A percentile compares a stretch with the other conserved stretches of the same genome.
These are phyloP conservation scores for Plasmodium adleri DNA, from an alignment of 169 alveolate species.

Conservation along the genomic window DNA sequence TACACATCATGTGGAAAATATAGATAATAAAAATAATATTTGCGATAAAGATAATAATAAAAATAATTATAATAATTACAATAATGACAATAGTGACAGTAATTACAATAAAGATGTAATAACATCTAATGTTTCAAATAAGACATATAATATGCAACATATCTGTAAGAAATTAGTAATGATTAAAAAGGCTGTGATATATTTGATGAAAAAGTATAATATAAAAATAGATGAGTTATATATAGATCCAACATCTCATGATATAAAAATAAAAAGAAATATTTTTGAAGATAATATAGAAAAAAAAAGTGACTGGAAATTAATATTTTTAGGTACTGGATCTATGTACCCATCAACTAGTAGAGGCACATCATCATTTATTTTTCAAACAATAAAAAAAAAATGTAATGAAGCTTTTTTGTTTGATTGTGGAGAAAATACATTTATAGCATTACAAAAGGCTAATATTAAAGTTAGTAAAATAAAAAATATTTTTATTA, in stretches of 20 bases:
- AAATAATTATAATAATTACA: not conserved
- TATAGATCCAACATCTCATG: constrained; percentile 27
- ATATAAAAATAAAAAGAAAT: constrained; percentile 31
- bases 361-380: constrained; percentile 83
- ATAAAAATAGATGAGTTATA: constrained; percentile 3
- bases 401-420: constrained; percentile 78
- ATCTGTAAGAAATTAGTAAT: constrained; percentile 12
- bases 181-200: constrained; percentile 3
- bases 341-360: constrained; percentile 82
- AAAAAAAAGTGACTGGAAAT: constrained; percentile 77
- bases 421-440: constrained; percentile 87
- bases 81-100: not conserved
- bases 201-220: not conserved
- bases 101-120: not conserved
- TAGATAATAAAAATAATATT: not conserved
- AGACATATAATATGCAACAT: not conserved
- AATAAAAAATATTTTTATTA: constrained; percentile 83
- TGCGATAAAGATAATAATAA: not conserved
- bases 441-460: constrained; percentile 75
- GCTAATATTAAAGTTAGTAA: constrained; percentile 71
- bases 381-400: constrained; percentile 72
- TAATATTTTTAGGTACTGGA: constrained; percentile 86
- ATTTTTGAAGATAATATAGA: constrained; percentile 14
- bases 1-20: not conserved
- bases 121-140: not conserved